A percentile compares a stretch with the other conserved stretches of the same genome.
phyloP scores from a whole-genome alignment of 1,284 basidiomycete genomes.

The Sphaerobolus stellatus region DNA sequence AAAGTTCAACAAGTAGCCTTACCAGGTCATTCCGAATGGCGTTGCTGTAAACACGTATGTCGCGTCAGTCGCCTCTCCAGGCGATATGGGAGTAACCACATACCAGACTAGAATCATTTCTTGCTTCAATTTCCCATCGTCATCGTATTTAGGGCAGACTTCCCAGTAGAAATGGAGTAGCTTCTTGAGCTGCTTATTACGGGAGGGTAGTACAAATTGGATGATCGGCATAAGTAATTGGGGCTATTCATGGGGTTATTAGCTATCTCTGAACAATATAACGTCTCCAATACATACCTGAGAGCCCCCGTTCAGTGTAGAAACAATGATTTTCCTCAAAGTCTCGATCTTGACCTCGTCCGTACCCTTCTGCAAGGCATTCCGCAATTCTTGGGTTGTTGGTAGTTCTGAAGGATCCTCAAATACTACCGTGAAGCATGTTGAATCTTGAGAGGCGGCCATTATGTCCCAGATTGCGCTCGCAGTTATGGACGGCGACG shows the following conservation, averaged over 20 bases:
- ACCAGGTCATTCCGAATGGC: slow-evolving; percentile 97
- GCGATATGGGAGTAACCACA: slow-evolving; percentile 34
- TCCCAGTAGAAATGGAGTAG: slow-evolving; percentile 99
- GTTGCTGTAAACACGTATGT: slow-evolving; percentile 55
- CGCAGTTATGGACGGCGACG: background rate
- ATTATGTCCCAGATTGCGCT: background rate
- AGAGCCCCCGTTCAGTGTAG: slow-evolving; percentile 93
- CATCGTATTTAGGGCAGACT: slow-evolving; percentile 97
- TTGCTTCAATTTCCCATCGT: slow-evolving; percentile 96
- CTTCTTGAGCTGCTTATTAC: slow-evolving; percentile 98
- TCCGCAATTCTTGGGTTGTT: slow-evolving; percentile 82
- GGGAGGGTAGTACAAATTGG: slow-evolving; percentile 94
- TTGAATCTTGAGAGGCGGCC: slow-evolving; percentile 45
- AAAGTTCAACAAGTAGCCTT: slow-evolving; percentile 28
- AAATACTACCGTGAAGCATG: slow-evolving; percentile 83
- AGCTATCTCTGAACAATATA: background rate
- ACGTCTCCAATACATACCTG: slow-evolving; percentile 48
- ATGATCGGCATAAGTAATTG: slow-evolving; percentile 96
- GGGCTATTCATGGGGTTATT: slow-evolving; percentile 52
- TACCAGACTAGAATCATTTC: slow-evolving; percentile 99
- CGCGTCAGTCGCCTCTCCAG: slow-evolving; percentile 19
- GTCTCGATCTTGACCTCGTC: slow-evolving; percentile 98
- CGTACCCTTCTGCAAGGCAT: slow-evolving; percentile 90
- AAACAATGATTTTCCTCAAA: slow-evolving; percentile 91
- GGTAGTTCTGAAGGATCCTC: slow-evolving; percentile 79